These are phyloP conservation scores for Austroboletus rostrupii DNA, from an alignment of 1,284 basidiomycete species.

Conservation along the genomic window DNA sequence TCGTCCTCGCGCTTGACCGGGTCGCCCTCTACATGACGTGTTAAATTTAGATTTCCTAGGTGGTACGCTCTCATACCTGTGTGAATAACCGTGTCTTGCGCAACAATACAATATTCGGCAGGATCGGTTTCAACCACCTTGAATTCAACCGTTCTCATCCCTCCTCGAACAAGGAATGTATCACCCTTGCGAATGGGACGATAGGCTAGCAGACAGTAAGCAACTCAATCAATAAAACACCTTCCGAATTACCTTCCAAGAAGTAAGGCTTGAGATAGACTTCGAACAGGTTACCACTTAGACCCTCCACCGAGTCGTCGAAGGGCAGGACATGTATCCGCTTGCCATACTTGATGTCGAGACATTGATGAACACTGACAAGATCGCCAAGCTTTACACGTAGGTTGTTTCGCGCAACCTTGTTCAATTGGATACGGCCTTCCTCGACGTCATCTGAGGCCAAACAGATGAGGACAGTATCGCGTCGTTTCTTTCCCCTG, in stretches of 20 bases:
- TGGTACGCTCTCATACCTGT: constrained; percentile 50
- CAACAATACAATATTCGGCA: constrained; percentile 94
- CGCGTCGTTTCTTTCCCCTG: constrained; percentile 92
- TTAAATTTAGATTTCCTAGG: constrained; percentile 10
- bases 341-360: constrained; percentile 99
- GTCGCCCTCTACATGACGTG: constrained; percentile 75
- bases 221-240: not conserved
- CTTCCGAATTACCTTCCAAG: constrained; percentile 73
- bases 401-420: constrained; percentile 97
- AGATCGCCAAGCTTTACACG: constrained; percentile 97
- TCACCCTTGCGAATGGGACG: constrained; percentile 94
- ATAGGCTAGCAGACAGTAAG: constrained; percentile 59
- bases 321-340: constrained; percentile 96
- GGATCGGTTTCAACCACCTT: constrained; percentile 97
- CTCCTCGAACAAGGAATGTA: constrained; percentile 97
- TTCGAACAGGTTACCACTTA: constrained; percentile 98
- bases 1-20: constrained; percentile 99
- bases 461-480: constrained; percentile 94
- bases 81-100: constrained; percentile 95
- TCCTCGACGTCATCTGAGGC: constrained; percentile 96
- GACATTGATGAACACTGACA: constrained; percentile 91
- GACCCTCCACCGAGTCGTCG: constrained; percentile 96
- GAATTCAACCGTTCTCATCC: constrained; percentile 98
- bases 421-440: constrained; percentile 97
- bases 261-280: constrained; percentile 99